These are phyloP conservation scores for Moesziomyces sp. DNA, from an alignment of 1,284 basidiomycete genomes.

Conservation along the genomic window DNA sequence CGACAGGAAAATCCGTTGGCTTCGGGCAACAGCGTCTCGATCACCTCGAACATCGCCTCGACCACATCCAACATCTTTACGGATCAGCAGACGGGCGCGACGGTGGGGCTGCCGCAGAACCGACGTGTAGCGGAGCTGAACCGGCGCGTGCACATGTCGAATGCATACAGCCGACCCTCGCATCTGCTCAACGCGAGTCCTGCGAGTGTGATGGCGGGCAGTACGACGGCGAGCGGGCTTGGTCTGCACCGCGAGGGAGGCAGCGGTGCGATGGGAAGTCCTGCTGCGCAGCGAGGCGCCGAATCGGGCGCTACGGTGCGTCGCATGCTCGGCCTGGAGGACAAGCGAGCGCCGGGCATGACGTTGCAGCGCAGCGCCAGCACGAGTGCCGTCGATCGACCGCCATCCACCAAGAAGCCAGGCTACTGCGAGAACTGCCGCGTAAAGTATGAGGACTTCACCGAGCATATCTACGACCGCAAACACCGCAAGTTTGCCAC, in stretches of 20 bases:
- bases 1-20: slow-evolving; percentile 59
- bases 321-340: slow-evolving; percentile 55
- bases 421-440: slow-evolving; percentile 99
- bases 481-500: slow-evolving; percentile 88
- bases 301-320: slow-evolving; percentile 51
- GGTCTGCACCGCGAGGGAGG: slow-evolving; percentile 39
- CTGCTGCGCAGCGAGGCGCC: slow-evolving; percentile 13
- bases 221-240: slow-evolving; percentile 37
- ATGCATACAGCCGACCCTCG: slow-evolving; percentile 15
- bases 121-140: slow-evolving; percentile 56
- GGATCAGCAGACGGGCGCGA: slow-evolving; percentile 34
- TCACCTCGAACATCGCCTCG: slow-evolving; percentile 87
- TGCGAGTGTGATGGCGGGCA: slow-evolving; percentile 42
- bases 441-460: slow-evolving; percentile 88
- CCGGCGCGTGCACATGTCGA: slow-evolving; percentile 53
- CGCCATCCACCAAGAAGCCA: slow-evolving; percentile 80
- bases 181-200: slow-evolving; percentile 39
- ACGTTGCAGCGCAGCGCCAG: slow-evolving; percentile 47
- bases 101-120: slow-evolving; percentile 47
- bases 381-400: slow-evolving; percentile 32
- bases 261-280: slow-evolving; percentile 19
- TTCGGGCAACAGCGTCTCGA: slow-evolving; percentile 81
- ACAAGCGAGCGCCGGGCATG: slow-evolving; percentile 13
- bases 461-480: slow-evolving; percentile 81
- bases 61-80: slow-evolving; percentile 76